Conservation (phyloP, 2,329 filamentous ascomycete genomes). For the Aspergillus ochraceoroseus region DNA sequence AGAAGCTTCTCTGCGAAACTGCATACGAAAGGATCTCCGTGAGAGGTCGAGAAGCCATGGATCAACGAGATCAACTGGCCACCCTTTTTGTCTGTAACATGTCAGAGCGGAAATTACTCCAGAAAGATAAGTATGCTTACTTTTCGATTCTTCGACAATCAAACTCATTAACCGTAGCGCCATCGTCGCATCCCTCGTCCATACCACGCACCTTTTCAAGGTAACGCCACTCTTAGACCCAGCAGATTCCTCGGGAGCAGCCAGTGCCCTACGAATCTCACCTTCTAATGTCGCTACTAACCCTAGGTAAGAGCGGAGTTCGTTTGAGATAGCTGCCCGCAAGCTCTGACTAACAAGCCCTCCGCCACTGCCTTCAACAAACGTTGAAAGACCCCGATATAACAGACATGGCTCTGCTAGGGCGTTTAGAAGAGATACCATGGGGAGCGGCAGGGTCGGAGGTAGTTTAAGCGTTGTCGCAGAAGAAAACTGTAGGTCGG, state of each 20-base stretch:
- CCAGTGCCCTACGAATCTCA: constrained; percentile 78
- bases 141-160: constrained; percentile 85
- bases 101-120: constrained; percentile 8
- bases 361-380: constrained; percentile 73
- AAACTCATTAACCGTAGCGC: constrained; percentile 86
- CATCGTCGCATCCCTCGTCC: constrained; percentile 96
- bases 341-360: constrained; percentile 90
- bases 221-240: constrained; percentile 87
- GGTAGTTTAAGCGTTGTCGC: constrained; percentile 70
- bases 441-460: constrained; percentile 69
- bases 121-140: constrained; percentile 39
- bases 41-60: constrained; percentile 85
- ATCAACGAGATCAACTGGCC: constrained; percentile 91
- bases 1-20: constrained; percentile 88
- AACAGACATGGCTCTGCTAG: constrained; percentile 91
- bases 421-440: constrained; percentile 81
- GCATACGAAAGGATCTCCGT: constrained; percentile 91
- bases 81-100: constrained; percentile 59
- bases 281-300: constrained; percentile 88
- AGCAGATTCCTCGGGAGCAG: constrained; percentile 62
- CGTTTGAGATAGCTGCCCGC: constrained; percentile 74
- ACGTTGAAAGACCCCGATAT: constrained; percentile 73
- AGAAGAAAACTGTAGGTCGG: constrained; percentile 70
- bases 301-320: constrained; percentile 83
- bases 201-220: constrained; percentile 89